Evolutionary conservation across 2,329 filamentous ascomycete species (phyloP).

Genomic region (Alternaria gaisen): DNA sequence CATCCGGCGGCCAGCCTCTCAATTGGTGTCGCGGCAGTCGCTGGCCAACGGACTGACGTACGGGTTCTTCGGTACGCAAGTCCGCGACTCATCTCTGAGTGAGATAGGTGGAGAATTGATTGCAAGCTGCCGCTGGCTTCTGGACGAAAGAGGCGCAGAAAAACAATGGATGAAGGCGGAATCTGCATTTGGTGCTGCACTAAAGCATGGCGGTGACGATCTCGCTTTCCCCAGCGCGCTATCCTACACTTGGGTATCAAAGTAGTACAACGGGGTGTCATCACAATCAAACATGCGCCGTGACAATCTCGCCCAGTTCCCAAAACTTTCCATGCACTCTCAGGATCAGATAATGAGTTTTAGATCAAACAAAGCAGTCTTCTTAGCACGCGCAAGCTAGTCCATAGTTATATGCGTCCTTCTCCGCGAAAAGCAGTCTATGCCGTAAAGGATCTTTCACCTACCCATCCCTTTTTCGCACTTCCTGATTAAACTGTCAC

Average conservation of each 20-base stretch:
- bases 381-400: too few species aligned
- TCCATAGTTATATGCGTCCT: too few species aligned
- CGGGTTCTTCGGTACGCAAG: not conserved
- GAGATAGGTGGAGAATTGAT: not conserved
- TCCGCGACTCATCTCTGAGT: not conserved
- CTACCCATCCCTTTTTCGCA: too few species aligned
- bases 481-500: not conserved
- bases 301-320: not conserved
- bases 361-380: not conserved
- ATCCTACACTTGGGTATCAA: not conserved
- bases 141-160: not conserved
- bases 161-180: not conserved
- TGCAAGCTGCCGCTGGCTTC: not conserved
- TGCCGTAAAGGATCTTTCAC: too few species aligned
- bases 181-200: not conserved
- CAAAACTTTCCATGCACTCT: not conserved
- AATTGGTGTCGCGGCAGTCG: not conserved
- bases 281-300: not conserved
- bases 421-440: too few species aligned
- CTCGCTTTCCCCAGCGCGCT: not conserved
- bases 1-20: not conserved
- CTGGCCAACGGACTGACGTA: not conserved
- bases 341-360: not conserved
- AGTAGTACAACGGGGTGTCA: not conserved
- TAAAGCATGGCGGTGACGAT: not conserved